Evolutionary conservation across 2,329 filamentous ascomycete species (phyloP).

Genomic region (Verticillium klebahnii): DNA sequence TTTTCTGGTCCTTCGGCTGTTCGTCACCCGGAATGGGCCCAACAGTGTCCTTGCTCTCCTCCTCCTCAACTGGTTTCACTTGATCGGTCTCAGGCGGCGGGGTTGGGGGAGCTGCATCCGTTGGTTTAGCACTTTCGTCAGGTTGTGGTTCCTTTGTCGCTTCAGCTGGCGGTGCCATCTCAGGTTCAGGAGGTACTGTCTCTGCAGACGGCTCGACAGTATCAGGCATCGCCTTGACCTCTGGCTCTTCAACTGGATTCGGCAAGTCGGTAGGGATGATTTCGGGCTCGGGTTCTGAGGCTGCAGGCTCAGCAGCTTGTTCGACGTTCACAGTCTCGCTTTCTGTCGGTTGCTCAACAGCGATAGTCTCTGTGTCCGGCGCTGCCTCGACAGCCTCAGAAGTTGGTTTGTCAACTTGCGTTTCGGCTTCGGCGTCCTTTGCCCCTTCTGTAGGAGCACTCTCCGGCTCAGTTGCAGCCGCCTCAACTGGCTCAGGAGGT

Average conservation of each 20-base stretch:
- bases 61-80: constrained; percentile 7
- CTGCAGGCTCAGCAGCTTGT: background rate
- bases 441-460: background rate
- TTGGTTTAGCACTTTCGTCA: background rate
- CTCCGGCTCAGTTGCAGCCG: background rate
- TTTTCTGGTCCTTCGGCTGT: constrained; percentile 9
- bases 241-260: background rate
- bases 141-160: constrained; percentile 1
- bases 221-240: background rate
- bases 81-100: constrained; percentile 3
- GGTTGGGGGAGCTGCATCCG: background rate
- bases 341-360: background rate
- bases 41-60: constrained; percentile 14
- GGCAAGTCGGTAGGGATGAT: background rate
- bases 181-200: background rate
- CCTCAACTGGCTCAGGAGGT: background rate
- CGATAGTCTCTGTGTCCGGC: background rate
- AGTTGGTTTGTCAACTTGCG: background rate
- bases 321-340: background rate
- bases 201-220: background rate
- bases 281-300: background rate
- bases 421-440: background rate
- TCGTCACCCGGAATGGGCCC: constrained; percentile 10
- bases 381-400: background rate
- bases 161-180: background rate